These are phyloP conservation scores for Fraxinus albicans DNA, from an alignment of 305 asterid genomes.

Conservation along the genomic window DNA sequence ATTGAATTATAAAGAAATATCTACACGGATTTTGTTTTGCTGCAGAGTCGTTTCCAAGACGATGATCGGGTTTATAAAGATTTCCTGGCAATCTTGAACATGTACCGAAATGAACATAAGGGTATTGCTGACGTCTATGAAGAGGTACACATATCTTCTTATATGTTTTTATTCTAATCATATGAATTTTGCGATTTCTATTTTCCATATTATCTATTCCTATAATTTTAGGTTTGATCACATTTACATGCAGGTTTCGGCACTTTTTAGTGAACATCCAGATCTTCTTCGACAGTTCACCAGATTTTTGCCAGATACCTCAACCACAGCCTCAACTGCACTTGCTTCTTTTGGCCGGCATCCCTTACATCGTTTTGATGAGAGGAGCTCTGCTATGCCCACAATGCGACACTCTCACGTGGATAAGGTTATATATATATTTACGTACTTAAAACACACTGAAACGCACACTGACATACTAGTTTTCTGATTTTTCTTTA, in stretches of 20 bases:
- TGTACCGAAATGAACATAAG: conserved; percentile 96
- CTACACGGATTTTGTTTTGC: conserved; percentile 15
- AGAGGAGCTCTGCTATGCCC: conserved; percentile 71
- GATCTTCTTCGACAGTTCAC: conserved; percentile 94
- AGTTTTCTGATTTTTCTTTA: conserved; percentile 16
- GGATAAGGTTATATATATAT: conserved; percentile 59
- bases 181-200: not conserved
- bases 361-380: conserved; percentile 57
- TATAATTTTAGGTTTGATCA: conserved; percentile 20
- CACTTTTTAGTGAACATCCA: conserved; percentile 74
- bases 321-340: conserved; percentile 63
- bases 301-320: conserved; percentile 83
- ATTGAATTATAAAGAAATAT: conserved; percentile 10
- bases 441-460: not conserved
- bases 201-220: conserved; percentile 6
- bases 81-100: conserved; percentile 91
- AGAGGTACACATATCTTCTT: conserved; percentile 58
- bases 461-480: not conserved
- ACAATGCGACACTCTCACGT: conserved; percentile 51
- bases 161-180: not conserved
- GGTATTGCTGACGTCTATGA: conserved; percentile 85
- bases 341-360: conserved; percentile 62
- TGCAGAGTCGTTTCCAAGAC: conserved; percentile 84
- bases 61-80: conserved; percentile 94
- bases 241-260: conserved; percentile 62